These are phyloP conservation scores for sunflower (Helianthus annuus) DNA, from an alignment of 129 eudicot species.

Conservation along the genomic window DNA sequence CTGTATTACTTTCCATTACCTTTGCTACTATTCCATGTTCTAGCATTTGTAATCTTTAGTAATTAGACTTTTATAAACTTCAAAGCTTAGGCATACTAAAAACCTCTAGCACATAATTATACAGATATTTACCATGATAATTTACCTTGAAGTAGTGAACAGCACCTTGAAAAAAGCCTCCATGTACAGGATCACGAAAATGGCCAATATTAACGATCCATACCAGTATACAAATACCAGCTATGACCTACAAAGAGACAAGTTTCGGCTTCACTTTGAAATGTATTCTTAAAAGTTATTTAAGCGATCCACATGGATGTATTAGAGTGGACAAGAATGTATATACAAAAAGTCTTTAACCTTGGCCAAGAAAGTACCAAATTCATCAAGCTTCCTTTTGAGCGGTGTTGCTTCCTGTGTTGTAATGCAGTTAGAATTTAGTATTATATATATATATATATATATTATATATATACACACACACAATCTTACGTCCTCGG, in stretches of 20 bases:
- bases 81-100: no score
- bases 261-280: background rate
- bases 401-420: conserved; percentile 91
- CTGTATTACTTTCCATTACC: no score
- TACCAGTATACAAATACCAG: conserved; percentile 92
- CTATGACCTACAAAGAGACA: conserved; percentile 73
- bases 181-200: conserved; percentile 95
- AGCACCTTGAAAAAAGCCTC: conserved; percentile 92
- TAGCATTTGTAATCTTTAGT: no score
- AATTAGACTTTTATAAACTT: no score
- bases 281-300: background rate
- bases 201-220: conserved; percentile 99
- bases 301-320: background rate
- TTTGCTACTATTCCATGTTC: no score
- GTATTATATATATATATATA: background rate
- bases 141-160: conserved; percentile 97
- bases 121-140: conserved; percentile 12
- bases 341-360: conserved; percentile 36
- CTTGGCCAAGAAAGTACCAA: conserved; percentile 97
- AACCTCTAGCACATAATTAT: background rate
- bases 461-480: no score
- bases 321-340: background rate
- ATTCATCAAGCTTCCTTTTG: conserved; percentile 93
- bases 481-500: conserved; percentile 76
- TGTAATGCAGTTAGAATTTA: conserved; percentile 13